Percentiles rank a stretch among this genome's conserved stretches.
phyloP scores from a whole-genome alignment of 768 basidiomycete species.

The Terana coerulea region DNA sequence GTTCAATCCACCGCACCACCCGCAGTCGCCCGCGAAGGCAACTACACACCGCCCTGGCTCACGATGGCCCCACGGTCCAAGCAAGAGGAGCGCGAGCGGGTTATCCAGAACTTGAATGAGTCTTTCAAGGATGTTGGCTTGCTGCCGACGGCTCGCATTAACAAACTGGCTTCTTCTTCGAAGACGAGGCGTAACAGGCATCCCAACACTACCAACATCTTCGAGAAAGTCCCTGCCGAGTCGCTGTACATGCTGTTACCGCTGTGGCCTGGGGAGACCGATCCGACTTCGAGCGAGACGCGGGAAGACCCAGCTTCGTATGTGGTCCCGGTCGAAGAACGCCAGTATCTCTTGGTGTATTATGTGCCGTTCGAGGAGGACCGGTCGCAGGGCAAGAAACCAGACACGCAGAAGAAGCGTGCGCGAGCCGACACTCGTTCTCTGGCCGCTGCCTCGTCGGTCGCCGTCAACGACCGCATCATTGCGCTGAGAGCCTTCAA shows the following conservation, averaged over 20 bases:
- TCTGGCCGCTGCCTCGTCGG: constrained; percentile 23
- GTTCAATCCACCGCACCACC: constrained; percentile 14
- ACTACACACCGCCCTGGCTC: constrained; percentile 58
- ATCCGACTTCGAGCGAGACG: constrained; percentile 31
- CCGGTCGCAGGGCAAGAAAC: constrained; percentile 19
- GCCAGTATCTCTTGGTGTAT: constrained; percentile 76
- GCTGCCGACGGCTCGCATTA: constrained; percentile 46
- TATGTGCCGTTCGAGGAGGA: constrained; percentile 56
- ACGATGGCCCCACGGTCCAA: constrained; percentile 57
- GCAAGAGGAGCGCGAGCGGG: constrained; percentile 64
- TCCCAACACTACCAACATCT: constrained; percentile 17
- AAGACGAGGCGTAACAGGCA: constrained; percentile 19
- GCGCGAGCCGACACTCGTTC: constrained; percentile 21
- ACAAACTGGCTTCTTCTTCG: constrained; percentile 18
- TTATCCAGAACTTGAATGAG: constrained; percentile 58
- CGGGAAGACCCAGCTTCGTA: constrained; percentile 18
- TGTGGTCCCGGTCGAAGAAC: constrained; percentile 43
- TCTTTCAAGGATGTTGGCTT: constrained; percentile 82
- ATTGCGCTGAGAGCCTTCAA: constrained; percentile 64
- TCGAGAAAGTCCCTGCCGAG: constrained; percentile 53
- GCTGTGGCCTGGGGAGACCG: constrained; percentile 78
- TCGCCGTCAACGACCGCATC: constrained; percentile 34
- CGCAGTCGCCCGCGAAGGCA: constrained; percentile 19
- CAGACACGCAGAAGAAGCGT: constrained; percentile 41
- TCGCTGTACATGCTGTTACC: constrained; percentile 81